Base-by-base conservation (phyloP, 2,329 filamentous ascomycete species). In the Colletotrichum coccodes region DNA sequence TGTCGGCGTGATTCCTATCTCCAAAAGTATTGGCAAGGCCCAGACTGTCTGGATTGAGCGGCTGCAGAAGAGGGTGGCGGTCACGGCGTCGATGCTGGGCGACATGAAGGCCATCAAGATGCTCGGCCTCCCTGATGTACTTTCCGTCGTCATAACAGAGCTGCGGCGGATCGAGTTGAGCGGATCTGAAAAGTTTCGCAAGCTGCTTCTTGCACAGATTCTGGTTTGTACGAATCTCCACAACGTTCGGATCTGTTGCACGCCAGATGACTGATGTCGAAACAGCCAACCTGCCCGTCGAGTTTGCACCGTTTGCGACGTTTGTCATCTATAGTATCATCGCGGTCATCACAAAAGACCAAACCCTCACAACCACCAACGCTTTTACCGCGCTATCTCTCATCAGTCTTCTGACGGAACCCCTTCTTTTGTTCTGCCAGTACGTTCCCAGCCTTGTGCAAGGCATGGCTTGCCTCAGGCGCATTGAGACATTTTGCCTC, bases 71-170 rank as follows among this genome's bases (percentile, higher is more conserved):
- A 81, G 85, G 4, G 82, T 87, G 30, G 82, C 80, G 6, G 80
- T 81, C 11, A 87, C 85, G 0, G 77, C 82, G 3, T 78, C 79
- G 2, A 81, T 85, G 73, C 76, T 87, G 0, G 80, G 79, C 7
- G 82, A 81, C 11, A 86, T 88, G 77, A 87, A 86, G 71, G 81
- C 80, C 8, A 79, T 87, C 63, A 87, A 86, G 72, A 82, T 87
- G 70, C 77, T 82, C 1, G 85, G 85, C 0, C 71, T 87, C 4
- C 81, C 79, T 42, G 75, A 81, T 16, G 78, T 79, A 4, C 82
- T 71, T 77, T 74, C 72, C 36, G 23, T 38, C 0, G 60, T 70
- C 16, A 69, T 75, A 11, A 52, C 69, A 18, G 60, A 65, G 7
- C 16, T 75, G 18, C 70, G 75, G n/a, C 66, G 54, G 6, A 16